phyloP scores from a whole-genome alignment of 768 basidiomycete species.

The Lactarius vividus region DNA sequence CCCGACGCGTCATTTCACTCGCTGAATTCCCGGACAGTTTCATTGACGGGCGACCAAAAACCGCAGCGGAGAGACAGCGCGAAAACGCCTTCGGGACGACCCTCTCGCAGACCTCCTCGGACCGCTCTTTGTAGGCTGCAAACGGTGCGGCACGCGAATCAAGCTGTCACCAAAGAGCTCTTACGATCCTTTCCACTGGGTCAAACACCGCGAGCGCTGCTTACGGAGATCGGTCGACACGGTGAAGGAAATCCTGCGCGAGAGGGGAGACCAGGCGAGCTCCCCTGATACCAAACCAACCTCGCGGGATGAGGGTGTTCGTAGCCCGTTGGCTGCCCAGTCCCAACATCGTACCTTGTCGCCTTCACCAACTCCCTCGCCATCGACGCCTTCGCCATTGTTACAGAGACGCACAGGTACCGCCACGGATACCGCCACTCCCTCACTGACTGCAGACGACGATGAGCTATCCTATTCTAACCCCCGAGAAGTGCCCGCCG shows the following conservation, averaged over 20 bases:
- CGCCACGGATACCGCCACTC: slow-evolving; percentile 13
- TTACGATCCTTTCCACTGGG: slow-evolving; percentile 29
- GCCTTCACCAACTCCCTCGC: slow-evolving; percentile 3
- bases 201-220: slow-evolving; percentile 28
- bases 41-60: slow-evolving; percentile 26
- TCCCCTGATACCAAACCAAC: not conserved
- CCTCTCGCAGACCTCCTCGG: slow-evolving; percentile 28
- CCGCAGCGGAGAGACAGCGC: slow-evolving; percentile 25
- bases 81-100: slow-evolving; percentile 25
- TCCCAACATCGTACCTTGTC: slow-evolving; percentile 2
- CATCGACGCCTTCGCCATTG: slow-evolving; percentile 2
- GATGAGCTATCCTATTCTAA: slow-evolving; percentile 15
- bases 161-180: slow-evolving; percentile 28
- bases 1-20: not conserved
- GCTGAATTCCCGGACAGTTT: slow-evolving; percentile 14
- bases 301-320: not conserved
- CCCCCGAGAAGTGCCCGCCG: slow-evolving; percentile 1
- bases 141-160: slow-evolving; percentile 26
- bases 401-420: slow-evolving; percentile 1
- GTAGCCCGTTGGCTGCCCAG: not conserved
- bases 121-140: slow-evolving; percentile 26
- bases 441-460: slow-evolving; percentile 22
- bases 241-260: slow-evolving; percentile 22
- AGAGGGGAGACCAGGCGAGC: slow-evolving; percentile 11
- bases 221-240: slow-evolving; percentile 22